Evolutionary conservation across 176 grass and related monocot genomes (phyloP), one percentile per base, ranked within the genome.

Genomic region (Guadua angustifolia): DNA sequence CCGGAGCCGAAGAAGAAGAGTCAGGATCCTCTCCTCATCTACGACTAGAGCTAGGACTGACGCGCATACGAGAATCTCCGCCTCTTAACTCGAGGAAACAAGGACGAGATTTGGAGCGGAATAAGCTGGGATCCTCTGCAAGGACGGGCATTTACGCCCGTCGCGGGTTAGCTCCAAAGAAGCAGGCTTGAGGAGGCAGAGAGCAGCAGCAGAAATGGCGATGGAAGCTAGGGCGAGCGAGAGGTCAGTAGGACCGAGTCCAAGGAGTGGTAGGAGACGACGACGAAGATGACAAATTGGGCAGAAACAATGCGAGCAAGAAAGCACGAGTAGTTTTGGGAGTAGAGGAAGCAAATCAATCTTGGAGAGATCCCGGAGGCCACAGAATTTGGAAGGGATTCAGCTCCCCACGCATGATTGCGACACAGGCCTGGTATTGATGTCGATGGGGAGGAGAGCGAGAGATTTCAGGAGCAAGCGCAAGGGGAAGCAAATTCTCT

Each of bases 111-210:
- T 90, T 39, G 79, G 52, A 29, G 83, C 15, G 64, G 66, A 19
- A 58, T 6, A 75, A 3, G 5, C 2, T 7, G 78, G 71, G 83
- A 74, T 83, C 36, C 58, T 10, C 59, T 7, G 61, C 79, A 83
- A 73, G 79, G 68, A 83, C 74, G 68, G 29, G 84, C 84, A 90
- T 90, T 90, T 79, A 83, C 79, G 85, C 71, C 70, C 86, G 11
- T 39, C 35, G 35, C 35, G 35, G 35, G 35, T 36, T 4, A 36
- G 35, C 64, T 13, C 68, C 74, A 68, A 79, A 29, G 66, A 43
- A 29, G 72, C 55, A 17, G 17, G 16, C 38, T 56, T 35, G 6
- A 5, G 56, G 9, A 36, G 35, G 1, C 21, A n/a, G 55, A 60
- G 10, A 24, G 45, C 35, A 56, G 24, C 61, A 5, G 21, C 25